A percentile compares a stretch with the other conserved stretches of the same genome.
Conservation (phyloP, 2,329 filamentous ascomycete species). For the Septoria linicola region DNA sequence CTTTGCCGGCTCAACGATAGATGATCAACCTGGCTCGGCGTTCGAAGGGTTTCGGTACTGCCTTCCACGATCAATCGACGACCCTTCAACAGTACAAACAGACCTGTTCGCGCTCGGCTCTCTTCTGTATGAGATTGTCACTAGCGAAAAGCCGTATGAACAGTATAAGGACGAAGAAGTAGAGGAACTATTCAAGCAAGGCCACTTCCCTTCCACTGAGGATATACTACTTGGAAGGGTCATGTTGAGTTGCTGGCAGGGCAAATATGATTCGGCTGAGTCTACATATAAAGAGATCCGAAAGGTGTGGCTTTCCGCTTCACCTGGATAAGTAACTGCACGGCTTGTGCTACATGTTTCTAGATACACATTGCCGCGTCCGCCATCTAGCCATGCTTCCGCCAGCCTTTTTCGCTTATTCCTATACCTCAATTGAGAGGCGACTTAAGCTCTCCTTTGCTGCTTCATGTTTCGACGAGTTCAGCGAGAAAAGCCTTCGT, state of each 20-base stretch:
- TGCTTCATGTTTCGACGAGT: constrained; percentile 4
- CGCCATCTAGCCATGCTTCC: constrained; percentile 3
- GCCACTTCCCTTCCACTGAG: constrained; percentile 4
- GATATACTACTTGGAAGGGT: constrained; percentile 6
- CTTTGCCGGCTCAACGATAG: constrained; percentile 12
- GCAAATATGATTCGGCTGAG: constrained; percentile 11
- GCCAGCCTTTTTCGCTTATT: constrained; percentile 3
- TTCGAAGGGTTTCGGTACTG: constrained; percentile 15
- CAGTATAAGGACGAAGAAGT: constrained; percentile 7
- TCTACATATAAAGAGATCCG: constrained; percentile 3
- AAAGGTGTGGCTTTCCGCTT: constrained; percentile 5
- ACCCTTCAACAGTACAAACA: constrained; percentile 12
- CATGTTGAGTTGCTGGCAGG: constrained; percentile 11
- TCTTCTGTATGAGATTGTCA: constrained; percentile 12
- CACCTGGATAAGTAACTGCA: constrained; percentile 3
- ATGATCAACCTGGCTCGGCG: constrained; percentile 9
- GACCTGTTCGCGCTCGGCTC: constrained; percentile 16
- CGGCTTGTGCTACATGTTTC: constrained; percentile 4
- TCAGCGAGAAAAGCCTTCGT: constrained; percentile 4
- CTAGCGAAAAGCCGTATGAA: constrained; percentile 8
- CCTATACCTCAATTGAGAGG: constrained; percentile 1
- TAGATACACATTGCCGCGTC: constrained; percentile 4
- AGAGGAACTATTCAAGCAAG: neutral
- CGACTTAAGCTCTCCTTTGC: constrained; percentile 3
- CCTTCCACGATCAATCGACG: constrained; percentile 8